These are phyloP conservation scores for Kodamaea alishanica DNA, from an alignment of 1,139 yeast species.

Conservation along the genomic window DNA sequence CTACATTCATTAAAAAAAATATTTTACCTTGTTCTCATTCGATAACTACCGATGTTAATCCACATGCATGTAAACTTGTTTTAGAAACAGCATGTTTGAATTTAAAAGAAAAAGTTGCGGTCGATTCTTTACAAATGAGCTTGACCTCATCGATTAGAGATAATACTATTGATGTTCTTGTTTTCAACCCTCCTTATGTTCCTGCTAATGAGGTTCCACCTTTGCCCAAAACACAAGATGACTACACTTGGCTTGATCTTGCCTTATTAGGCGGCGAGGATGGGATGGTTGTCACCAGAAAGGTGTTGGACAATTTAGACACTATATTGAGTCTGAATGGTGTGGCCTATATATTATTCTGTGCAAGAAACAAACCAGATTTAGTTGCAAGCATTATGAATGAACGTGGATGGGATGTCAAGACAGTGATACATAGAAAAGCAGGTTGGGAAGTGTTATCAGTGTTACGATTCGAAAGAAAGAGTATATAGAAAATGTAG, in stretches of 20 bases:
- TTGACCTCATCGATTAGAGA: constrained; percentile 50
- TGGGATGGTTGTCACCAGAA: constrained; percentile 83
- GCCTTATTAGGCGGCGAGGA: constrained; percentile 86
- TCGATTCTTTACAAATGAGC: constrained; percentile 61
- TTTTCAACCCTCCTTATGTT: constrained; percentile 95
- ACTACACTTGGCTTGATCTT: constrained; percentile 72
- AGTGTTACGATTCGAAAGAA: constrained; percentile 50
- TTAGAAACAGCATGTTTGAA: constrained; percentile 32
- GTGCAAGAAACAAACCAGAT: constrained; percentile 83
- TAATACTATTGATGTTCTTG: constrained; percentile 56
- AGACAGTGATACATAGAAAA: constrained; percentile 55
- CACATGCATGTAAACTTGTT: constrained; percentile 65
- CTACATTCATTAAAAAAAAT: constrained; percentile 62
- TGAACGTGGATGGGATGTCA: constrained; percentile 52
- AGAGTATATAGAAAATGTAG: not conserved
- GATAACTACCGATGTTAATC: constrained; percentile 75
- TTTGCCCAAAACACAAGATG: constrained; percentile 50
- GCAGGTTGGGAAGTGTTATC: constrained; percentile 97
- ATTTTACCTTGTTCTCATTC: constrained; percentile 50
- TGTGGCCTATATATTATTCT: constrained; percentile 76
- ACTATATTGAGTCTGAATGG: constrained; percentile 52
- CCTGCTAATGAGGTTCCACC: constrained; percentile 67
- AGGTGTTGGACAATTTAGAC: constrained; percentile 52
- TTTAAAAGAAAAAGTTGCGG: constrained; percentile 3
- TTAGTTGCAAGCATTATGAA: constrained; percentile 49